A percentile compares a stretch with the other conserved stretches of the same genome.
Conservation (phyloP, 1,284 basidiomycete species). For the Tetrapyrgos nigripes region DNA sequence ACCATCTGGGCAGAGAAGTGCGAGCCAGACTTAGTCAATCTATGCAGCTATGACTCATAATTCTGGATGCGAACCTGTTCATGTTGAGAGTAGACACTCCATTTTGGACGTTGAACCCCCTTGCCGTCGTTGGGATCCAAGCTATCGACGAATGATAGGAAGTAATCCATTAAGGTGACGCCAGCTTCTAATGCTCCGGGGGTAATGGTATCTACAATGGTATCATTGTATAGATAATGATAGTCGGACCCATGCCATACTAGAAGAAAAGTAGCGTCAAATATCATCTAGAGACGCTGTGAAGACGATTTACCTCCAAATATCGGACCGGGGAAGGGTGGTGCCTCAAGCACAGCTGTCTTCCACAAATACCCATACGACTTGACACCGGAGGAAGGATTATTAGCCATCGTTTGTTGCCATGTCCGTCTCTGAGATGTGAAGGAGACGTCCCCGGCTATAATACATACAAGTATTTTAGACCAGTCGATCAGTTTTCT, state of each 20-base stretch:
- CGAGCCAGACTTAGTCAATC: too few species aligned
- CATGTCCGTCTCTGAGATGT: conserved; percentile 46
- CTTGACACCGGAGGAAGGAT: conserved; percentile 37
- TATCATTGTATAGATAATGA: conserved; percentile 45
- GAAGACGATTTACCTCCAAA: conserved; percentile 43
- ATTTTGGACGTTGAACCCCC: conserved; percentile 46
- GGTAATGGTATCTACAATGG: conserved; percentile 26
- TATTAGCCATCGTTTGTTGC: conserved; percentile 40
- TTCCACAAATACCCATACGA: conserved; percentile 55
- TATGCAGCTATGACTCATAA: not conserved
- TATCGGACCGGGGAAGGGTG: conserved; percentile 15
- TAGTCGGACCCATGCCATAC: conserved; percentile 46
- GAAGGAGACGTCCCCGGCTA: conserved; percentile 49
- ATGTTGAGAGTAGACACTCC: conserved; percentile 38
- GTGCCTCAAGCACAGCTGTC: conserved; percentile 34
- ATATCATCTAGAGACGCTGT: not conserved
- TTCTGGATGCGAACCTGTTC: conserved; percentile 27
- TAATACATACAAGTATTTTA: not conserved
- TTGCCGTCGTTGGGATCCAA: conserved; percentile 55
- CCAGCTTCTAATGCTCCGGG: conserved; percentile 37
- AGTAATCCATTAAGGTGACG: conserved; percentile 53
- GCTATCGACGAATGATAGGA: conserved; percentile 56
- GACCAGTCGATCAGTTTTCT: not conserved
- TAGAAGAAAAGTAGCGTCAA: conserved; percentile 14
- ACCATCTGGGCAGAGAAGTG: conserved; percentile 29